A percentile compares a stretch with the other conserved stretches of the same genome.
Conservation (phyloP, 306 rosid genomes). For the Cucurbita pepo region DNA sequence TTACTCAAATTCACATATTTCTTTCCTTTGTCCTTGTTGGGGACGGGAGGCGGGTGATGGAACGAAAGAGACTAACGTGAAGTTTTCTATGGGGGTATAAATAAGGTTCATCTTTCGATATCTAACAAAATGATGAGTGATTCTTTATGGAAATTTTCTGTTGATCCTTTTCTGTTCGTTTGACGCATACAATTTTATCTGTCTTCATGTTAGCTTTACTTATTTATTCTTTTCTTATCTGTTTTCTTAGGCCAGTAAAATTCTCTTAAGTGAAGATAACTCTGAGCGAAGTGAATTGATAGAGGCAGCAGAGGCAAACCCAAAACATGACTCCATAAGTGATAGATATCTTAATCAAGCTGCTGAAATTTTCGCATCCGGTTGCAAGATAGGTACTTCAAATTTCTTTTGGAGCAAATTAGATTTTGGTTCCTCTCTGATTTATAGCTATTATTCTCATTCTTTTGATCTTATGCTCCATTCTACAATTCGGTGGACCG, state of each 20-base stretch:
- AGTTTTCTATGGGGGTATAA: not conserved
- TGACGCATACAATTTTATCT: not conserved
- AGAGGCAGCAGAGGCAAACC: constrained; percentile 52
- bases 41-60: not conserved
- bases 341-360: constrained; percentile 51
- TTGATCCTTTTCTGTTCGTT: not conserved
- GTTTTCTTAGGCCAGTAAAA: constrained; percentile 42
- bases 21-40: not conserved
- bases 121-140: not conserved
- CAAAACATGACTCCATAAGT: constrained; percentile 34
- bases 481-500: not conserved
- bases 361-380: constrained; percentile 32
- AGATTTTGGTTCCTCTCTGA: not conserved
- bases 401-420: not conserved
- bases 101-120: not conserved
- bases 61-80: not conserved
- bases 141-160: not conserved
- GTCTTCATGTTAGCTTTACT: constrained; percentile 6
- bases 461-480: not conserved
- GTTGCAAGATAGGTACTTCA: constrained; percentile 35
- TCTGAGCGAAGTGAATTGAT: constrained; percentile 55
- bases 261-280: constrained; percentile 52
- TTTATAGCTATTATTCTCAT: not conserved
- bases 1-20: not conserved
- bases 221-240: constrained; percentile 7